Evolutionary conservation across 2,329 filamentous ascomycete species (phyloP).

Genomic region (Ophiosphaerella herpotricha): DNA sequence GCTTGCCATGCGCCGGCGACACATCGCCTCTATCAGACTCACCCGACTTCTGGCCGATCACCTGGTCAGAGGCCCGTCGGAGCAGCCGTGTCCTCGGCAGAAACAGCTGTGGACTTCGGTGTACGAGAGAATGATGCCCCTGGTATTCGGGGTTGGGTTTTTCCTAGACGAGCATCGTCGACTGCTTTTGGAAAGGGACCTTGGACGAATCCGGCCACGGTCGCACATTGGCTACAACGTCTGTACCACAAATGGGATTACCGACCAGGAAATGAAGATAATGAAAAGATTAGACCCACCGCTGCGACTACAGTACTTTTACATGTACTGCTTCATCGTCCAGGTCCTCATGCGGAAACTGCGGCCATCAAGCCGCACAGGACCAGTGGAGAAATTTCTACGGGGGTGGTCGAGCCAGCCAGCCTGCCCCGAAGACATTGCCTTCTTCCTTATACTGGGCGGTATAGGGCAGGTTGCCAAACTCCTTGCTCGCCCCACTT

Average conservation of each 20-base stretch:
- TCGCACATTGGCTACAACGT: slow-evolving; percentile 43
- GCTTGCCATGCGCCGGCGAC: slow-evolving; percentile 40
- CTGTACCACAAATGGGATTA: slow-evolving; percentile 37
- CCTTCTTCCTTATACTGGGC: slow-evolving; percentile 42
- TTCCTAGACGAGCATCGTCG: slow-evolving; percentile 44
- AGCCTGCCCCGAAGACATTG: slow-evolving; percentile 42
- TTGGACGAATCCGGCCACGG: slow-evolving; percentile 39
- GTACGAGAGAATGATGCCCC: slow-evolving; percentile 43
- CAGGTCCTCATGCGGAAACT: slow-evolving; percentile 40
- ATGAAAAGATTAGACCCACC: slow-evolving; percentile 37
- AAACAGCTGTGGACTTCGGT: slow-evolving; percentile 42
- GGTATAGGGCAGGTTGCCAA: slow-evolving; percentile 43
- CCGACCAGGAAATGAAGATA: slow-evolving; percentile 32
- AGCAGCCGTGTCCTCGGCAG: slow-evolving; percentile 31
- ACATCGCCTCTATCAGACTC: slow-evolving; percentile 42
- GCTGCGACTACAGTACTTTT: slow-evolving; percentile 43
- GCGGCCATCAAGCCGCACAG: slow-evolving; percentile 34
- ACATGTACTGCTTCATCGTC: slow-evolving; percentile 46
- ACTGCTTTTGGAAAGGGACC: slow-evolving; percentile 36
- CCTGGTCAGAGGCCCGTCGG: slow-evolving; percentile 35
- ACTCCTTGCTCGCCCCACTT: slow-evolving; percentile 37
- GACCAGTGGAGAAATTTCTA: slow-evolving; percentile 36
- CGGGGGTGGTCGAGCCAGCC: slow-evolving; percentile 40
- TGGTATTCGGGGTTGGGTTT: slow-evolving; percentile 44
- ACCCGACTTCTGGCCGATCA: slow-evolving; percentile 41